Conservation (phyloP, 192 early-diverging fungal species). For the Rhizophagus prolifer region DNA sequence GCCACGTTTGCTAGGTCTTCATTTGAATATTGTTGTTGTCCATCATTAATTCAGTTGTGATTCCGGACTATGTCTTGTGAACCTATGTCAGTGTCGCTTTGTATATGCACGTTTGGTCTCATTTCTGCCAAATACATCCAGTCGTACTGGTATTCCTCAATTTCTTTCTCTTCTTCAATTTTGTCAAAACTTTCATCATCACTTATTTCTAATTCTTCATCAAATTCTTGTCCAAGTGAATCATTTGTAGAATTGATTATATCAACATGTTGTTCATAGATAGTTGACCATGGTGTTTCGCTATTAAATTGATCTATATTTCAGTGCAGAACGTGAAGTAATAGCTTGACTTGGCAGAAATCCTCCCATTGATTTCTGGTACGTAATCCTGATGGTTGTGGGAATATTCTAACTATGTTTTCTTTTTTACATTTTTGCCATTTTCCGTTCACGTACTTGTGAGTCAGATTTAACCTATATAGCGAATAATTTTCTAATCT, state of each 20-base stretch:
- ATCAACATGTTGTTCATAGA: neutral
- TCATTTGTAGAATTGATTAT: neutral
- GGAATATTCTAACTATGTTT: too few species aligned
- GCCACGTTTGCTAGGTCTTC: neutral
- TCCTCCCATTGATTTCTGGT: too few species aligned
- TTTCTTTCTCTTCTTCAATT: neutral
- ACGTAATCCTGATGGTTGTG: too few species aligned
- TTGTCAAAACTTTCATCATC: neutral
- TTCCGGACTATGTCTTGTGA: neutral
- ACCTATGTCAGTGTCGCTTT: neutral
- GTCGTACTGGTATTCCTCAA: neutral
- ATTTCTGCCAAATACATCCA: neutral
- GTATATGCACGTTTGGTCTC: neutral
- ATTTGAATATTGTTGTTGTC: neutral
- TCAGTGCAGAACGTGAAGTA: too few species aligned
- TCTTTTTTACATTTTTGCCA: too few species aligned
- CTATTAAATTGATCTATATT: neutral
- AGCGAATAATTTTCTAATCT: too few species aligned
- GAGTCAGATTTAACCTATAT: too few species aligned
- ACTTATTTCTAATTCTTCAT: neutral
- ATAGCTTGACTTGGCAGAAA: too few species aligned
- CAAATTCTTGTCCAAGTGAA: neutral
- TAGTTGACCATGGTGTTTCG: neutral
- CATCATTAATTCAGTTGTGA: neutral
- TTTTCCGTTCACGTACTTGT: too few species aligned